phyloP scores from a whole-genome alignment of 768 basidiomycete genomes.

The Hemileccinum impolitum region DNA sequence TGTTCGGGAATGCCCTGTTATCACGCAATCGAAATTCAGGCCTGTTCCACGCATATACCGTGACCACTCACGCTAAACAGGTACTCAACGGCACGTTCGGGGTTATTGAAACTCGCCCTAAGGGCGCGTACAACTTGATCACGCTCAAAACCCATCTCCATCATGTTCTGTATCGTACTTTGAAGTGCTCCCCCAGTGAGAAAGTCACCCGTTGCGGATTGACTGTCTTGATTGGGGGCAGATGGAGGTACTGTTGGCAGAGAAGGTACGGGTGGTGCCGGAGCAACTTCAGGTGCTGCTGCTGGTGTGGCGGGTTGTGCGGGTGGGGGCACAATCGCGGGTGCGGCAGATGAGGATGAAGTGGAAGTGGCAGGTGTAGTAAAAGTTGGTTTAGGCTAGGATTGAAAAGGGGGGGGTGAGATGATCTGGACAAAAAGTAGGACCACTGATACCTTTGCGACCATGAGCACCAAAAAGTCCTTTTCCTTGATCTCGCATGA shows the following conservation, averaged over 20 bases:
- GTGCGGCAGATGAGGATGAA: slow-evolving; percentile 21
- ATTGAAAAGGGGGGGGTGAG: slow-evolving; percentile 4
- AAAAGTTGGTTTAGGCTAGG: slow-evolving; percentile 53
- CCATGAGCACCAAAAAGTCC: slow-evolving; percentile 99
- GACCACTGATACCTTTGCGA: slow-evolving; percentile 70
- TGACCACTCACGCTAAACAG: slow-evolving; percentile 72
- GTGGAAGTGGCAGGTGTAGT: slow-evolving; percentile 22
- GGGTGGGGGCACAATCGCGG: slow-evolving; percentile 13
- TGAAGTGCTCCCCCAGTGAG: slow-evolving; percentile 76
- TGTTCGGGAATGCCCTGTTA: slow-evolving; percentile 77
- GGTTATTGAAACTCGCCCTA: slow-evolving; percentile 94
- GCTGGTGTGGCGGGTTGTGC: slow-evolving; percentile 25
- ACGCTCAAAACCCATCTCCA: slow-evolving; percentile 90
- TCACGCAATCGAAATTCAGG: slow-evolving; percentile 9
- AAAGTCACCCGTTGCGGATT: slow-evolving; percentile 53
- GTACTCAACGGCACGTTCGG: slow-evolving; percentile 98
- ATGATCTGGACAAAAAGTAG: not conserved
- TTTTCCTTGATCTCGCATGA: slow-evolving; percentile 95
- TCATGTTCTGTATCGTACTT: slow-evolving; percentile 74
- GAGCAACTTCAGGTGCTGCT: slow-evolving; percentile 30
- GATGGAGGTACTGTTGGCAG: slow-evolving; percentile 32
- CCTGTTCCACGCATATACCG: not conserved
- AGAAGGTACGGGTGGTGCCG: slow-evolving; percentile 34
- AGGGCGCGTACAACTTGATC: slow-evolving; percentile 84
- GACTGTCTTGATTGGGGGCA: slow-evolving; percentile 21